Conservation (phyloP, 2,329 filamentous ascomycete species). For the Emmonsia crescens region DNA sequence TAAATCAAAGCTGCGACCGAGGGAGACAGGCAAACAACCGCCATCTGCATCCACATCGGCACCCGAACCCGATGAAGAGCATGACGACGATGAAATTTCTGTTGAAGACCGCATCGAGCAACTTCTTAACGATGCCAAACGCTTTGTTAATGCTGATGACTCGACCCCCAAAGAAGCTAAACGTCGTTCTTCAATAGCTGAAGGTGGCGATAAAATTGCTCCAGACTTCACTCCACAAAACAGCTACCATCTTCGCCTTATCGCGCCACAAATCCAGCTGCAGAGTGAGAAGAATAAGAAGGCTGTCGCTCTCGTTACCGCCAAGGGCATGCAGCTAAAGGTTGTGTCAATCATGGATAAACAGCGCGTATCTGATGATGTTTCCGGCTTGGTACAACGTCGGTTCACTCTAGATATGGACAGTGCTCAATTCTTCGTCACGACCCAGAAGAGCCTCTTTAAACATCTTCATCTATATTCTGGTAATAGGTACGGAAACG, state of each 20-base stretch:
- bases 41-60: constrained; percentile 6
- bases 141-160: constrained; percentile 66
- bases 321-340: constrained; percentile 97
- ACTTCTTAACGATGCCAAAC: constrained; percentile 71
- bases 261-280: constrained; percentile 93
- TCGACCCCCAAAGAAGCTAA: constrained; percentile 26
- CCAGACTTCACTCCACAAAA: constrained; percentile 84
- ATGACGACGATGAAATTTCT: constrained; percentile 52
- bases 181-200: constrained; percentile 11
- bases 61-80: constrained; percentile 22
- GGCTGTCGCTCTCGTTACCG: constrained; percentile 89
- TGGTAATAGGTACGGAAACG: constrained; percentile 81
- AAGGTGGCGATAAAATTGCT: constrained; percentile 65
- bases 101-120: constrained; percentile 79
- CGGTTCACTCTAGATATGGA: constrained; percentile 94
- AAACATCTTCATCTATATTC: constrained; percentile 87
- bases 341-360: constrained; percentile 98
- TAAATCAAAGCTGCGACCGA: constrained; percentile 50
- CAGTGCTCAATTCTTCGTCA: constrained; percentile 95
- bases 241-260: constrained; percentile 86
- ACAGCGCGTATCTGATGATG: constrained; percentile 77
- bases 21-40: constrained; percentile 12
- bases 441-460: constrained; percentile 82
- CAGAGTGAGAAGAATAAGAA: constrained; percentile 98
- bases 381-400: constrained; percentile 89